Base-by-base conservation (phyloP, 1,139 yeast species). In the Pneumocystis wakefieldiae region DNA sequence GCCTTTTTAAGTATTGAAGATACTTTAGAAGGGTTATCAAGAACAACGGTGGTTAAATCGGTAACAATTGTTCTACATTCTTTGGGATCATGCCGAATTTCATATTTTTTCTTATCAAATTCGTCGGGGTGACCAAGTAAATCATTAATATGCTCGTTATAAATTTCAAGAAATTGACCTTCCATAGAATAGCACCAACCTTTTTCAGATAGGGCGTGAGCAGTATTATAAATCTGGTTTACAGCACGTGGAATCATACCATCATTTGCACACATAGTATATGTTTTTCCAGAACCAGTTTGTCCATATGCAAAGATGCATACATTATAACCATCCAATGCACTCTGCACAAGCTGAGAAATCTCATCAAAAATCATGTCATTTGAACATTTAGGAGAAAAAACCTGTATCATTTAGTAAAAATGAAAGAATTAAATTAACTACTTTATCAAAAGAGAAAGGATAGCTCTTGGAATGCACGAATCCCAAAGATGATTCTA, bases 281-380 rank as follows among this genome's bases (percentile, higher is more conserved):
- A 85, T 0, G 97, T 91, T 72, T 92, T 92, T 3, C 98, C 98
- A 0, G 97, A 90, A 0, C 98, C 97, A 0, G 98, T 92, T 74
- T 92, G 98, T 0, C 98, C 98, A 73, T 92, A 92, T 0, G 98
- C 96, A 76, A 92, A 90, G 1, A 92, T 90, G 73, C 97, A 90
- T 3, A 89, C 96, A 70, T 90, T 90, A 71, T 79, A 85, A 0
- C 98, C 98, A 75, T 92, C 96, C 38, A 92, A 74, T 0, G 95
- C 87, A 64, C 95, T 86, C 73, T 90, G 97, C 1, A 92, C 85
- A 38, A 91, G 75, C 72, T 91, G 96, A 0, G 95, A 85, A 1
- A 91, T 81, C 70, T 92, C 98, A 57, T 83, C 86, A 73, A 90
- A 92, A 0, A 94, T 81, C 37, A 81, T 84, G 1, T 70, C 70